Evolutionary conservation across 148 eudicot genomes (phyloP).

Genomic region (Oxyria digyna): DNA sequence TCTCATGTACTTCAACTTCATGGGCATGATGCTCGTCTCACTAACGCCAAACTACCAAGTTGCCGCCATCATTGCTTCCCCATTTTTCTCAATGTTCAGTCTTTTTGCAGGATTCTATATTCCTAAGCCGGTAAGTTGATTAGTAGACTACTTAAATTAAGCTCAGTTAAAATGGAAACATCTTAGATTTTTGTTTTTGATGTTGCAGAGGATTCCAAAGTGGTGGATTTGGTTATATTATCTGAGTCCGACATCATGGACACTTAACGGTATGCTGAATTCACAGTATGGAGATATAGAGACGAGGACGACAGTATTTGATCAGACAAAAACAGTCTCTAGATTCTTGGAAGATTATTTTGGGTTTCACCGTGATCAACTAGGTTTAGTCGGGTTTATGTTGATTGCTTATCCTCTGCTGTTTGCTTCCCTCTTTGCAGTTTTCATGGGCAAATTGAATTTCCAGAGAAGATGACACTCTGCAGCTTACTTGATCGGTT

Average conservation of each 20-base stretch:
- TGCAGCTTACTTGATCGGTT: too few relatives aligned
- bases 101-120: slow-evolving; percentile 55
- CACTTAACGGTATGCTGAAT: slow-evolving; percentile 44
- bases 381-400: slow-evolving; percentile 37
- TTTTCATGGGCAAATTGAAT: slow-evolving; percentile 45
- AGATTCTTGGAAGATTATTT: slow-evolving; percentile 48
- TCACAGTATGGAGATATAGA: slow-evolving; percentile 69
- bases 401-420: slow-evolving; percentile 37
- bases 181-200: background rate
- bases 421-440: slow-evolving; percentile 50
- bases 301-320: slow-evolving; percentile 26
- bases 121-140: slow-evolving; percentile 54
- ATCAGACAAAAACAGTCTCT: slow-evolving; percentile 25
- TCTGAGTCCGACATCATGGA: slow-evolving; percentile 52
- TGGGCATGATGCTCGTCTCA: slow-evolving; percentile 63
- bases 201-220: slow-evolving; percentile 51
- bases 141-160: background rate
- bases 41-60: slow-evolving; percentile 51
- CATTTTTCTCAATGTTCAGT: slow-evolving; percentile 31
- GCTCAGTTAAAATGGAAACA: too few relatives aligned
- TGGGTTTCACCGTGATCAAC: slow-evolving; percentile 39
- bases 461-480: slow-evolving; percentile 74
- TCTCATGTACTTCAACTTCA: slow-evolving; percentile 40
- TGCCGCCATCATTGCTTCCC: slow-evolving; percentile 32
- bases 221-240: slow-evolving; percentile 79